Percentiles rank a stretch among this genome's conserved stretches.
phyloP scores from a whole-genome alignment of 2,329 filamentous ascomycete species.

The Ophiostoma quercus region DNA sequence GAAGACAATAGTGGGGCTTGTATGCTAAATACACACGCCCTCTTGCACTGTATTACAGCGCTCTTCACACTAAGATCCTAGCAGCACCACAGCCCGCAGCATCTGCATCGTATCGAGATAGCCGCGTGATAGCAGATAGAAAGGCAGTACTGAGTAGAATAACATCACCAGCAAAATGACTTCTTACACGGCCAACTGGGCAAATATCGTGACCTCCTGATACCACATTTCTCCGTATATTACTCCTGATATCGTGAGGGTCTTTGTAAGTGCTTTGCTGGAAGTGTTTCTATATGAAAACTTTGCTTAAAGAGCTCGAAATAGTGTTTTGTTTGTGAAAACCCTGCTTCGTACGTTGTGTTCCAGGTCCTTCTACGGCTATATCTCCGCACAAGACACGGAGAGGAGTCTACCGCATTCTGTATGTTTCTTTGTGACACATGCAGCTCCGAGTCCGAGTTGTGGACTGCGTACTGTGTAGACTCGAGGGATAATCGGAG shows the following conservation, averaged over 20 bases:
- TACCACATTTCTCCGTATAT: neutral
- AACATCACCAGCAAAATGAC: neutral
- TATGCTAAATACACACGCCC: neutral
- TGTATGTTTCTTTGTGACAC: slow-evolving; percentile 2
- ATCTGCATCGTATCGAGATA: neutral
- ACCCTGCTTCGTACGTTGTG: neutral
- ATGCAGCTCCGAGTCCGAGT: neutral
- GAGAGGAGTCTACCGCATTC: slow-evolving; percentile 8
- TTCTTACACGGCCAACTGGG: slow-evolving; percentile 1
- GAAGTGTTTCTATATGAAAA: too few relatives aligned
- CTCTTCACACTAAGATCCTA: slow-evolving; percentile 1
- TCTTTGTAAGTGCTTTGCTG: neutral
- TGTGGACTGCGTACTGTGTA: too few relatives aligned
- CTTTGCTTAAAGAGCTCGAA: too few relatives aligned
- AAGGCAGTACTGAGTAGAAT: too few relatives aligned
- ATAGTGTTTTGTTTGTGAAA: too few relatives aligned
- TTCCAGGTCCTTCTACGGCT: neutral
- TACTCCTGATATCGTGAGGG: neutral
- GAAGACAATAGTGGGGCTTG: neutral
- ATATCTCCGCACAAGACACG: neutral
- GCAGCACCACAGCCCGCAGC: neutral
- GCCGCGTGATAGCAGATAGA: neutral
- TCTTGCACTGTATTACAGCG: neutral
- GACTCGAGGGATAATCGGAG: neutral
- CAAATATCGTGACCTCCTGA: neutral